A percentile compares a stretch with the other conserved stretches of the same genome.
Conservation (phyloP, 2,329 filamentous ascomycete species). For the Aspergillus sp. region DNA sequence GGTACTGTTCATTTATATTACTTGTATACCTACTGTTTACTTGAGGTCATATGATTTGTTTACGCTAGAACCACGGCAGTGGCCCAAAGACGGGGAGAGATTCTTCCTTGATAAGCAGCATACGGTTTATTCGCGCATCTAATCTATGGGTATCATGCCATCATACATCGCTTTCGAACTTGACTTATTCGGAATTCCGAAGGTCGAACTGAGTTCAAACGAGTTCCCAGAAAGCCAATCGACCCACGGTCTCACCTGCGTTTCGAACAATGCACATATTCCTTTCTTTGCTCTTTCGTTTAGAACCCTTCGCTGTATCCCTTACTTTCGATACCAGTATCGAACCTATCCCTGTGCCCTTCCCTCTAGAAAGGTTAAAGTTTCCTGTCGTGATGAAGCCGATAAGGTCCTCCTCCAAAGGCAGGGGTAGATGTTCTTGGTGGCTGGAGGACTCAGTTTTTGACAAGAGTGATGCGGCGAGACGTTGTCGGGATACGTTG, state of each 20-base stretch:
- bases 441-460: conserved; percentile 40
- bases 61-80: background rate
- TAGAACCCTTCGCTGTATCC: background rate
- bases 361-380: conserved; percentile 75
- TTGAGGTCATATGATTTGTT: background rate
- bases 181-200: background rate
- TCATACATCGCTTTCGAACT: background rate
- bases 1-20: conserved; percentile 7
- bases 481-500: conserved; percentile 16
- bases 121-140: conserved; percentile 1
- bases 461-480: conserved; percentile 33
- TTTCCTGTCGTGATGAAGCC: conserved; percentile 89
- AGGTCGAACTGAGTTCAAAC: conserved; percentile 39
- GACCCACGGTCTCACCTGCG: conserved; percentile 73
- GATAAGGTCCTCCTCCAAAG: conserved; percentile 71
- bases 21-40: conserved; percentile 23
- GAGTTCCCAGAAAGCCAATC: conserved; percentile 76
- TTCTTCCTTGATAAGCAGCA: background rate
- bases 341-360: conserved; percentile 72
- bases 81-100: background rate
- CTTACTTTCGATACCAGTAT: conserved; percentile 61
- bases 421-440: conserved; percentile 56
- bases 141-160: conserved; percentile 2
- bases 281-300: conserved; percentile 24
- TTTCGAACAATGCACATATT: conserved; percentile 74